Percentiles rank a stretch among this genome's conserved stretches.
Evolutionary conservation across 2,329 filamentous ascomycete species (phyloP).

Genomic region (Botrytis aclada): DNA sequence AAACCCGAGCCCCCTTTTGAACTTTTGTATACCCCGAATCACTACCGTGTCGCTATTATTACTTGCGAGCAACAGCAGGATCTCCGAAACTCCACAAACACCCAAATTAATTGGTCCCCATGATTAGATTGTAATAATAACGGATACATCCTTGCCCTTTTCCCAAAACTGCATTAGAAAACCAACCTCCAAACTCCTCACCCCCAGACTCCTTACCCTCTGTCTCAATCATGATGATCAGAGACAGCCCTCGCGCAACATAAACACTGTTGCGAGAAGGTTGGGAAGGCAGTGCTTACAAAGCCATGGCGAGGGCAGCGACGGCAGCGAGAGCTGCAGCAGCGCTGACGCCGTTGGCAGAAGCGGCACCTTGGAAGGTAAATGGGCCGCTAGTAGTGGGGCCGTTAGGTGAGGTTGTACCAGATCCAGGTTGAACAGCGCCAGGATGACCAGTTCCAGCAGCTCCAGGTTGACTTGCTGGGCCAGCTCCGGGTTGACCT

Average conservation of each 20-base stretch:
- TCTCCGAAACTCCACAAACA: not conserved
- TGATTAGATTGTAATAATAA: too few species aligned
- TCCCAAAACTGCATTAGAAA: not conserved
- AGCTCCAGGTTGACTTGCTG: too few species aligned
- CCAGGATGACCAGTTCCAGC: not conserved
- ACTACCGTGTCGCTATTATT: not conserved
- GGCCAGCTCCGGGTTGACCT: not conserved
- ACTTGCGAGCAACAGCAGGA: not conserved
- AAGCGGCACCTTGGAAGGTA: not conserved
- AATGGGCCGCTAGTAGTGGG: not conserved
- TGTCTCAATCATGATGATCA: not conserved
- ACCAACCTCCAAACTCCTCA: too few species aligned
- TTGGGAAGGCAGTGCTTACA: not conserved
- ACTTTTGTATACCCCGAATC: not conserved
- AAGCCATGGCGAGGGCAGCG: not conserved
- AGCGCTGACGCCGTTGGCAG: too few species aligned
- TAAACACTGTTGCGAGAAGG: not conserved
- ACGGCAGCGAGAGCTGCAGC: slow-evolving; percentile 5
- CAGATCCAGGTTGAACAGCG: not conserved
- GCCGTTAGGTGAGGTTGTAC: not conserved
- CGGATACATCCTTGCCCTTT: not conserved
- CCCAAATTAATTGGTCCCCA: not conserved
- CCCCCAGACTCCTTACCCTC: not conserved
- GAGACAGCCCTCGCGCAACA: not conserved
- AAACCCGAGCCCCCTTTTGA: not conserved